Base-by-base conservation (phyloP, 1,284 basidiomycete species). In the Leccinum subfulvum region DNA sequence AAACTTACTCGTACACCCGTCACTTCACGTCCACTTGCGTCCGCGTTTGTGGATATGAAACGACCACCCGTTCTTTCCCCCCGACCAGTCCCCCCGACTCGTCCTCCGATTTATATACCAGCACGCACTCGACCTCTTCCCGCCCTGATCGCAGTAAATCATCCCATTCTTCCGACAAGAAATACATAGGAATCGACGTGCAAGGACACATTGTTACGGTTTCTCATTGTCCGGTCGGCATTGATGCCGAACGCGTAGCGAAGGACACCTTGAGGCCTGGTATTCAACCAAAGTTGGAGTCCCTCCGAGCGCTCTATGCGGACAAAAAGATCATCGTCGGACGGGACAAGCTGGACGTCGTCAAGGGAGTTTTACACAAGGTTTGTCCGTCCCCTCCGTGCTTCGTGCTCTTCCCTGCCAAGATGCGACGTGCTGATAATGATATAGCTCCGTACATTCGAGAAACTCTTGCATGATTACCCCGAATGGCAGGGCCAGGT, bases 261-360 rank as follows among this genome's bases (percentile, higher is more conserved):
- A 82, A 85, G 61, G 96, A 98, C 75, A 84, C 91, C 82, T 89
- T 88, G 58, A 82, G 89, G 3, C 88, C 92, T 0, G 95, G 93
- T 5, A 91, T 99, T 62, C 79, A 86, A 65, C 96, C 96, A 26
- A 98, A 98, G 78, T 82, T 97, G 39, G 89, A 93, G 63, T 90
- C 94, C 0, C 84, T 99, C 1, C 83, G 88, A 44, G 82, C 89
- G 39, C 79, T 98, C 55, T 99, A 99, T 78, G 89, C 93, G 70
- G 95, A 92, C 69, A 98, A 98, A 84, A 98, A 98, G 84, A 98
- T 99, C 72, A 95, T 99, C 64, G 92, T 99, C 33, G 97, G 95
- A 13, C 84, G 97, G n/a, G 97, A 99, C 78, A 99, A 99, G 82
- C 86, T 99, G 49, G 97, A 99, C 72, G 94, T 96, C 14, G 96